Percentiles rank a stretch among this genome's conserved stretches.
phyloP scores from a whole-genome alignment of 345 rosid genomes.

The Syzygium grande region DNA sequence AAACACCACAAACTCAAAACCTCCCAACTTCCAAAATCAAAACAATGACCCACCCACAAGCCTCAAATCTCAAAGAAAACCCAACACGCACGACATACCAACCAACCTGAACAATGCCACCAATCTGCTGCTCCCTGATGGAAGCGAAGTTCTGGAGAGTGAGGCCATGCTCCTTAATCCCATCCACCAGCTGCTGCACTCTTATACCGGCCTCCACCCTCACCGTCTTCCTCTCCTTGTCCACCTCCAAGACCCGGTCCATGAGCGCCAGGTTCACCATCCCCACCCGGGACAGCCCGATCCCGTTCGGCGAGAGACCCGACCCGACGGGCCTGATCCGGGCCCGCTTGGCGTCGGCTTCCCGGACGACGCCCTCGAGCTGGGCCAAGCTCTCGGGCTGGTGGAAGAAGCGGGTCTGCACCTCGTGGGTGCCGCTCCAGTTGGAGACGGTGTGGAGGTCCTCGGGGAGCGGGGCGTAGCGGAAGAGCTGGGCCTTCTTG shows the following conservation, averaged over 20 bases:
- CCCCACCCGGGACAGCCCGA: slow-evolving; percentile 79
- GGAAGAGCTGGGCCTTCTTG: slow-evolving; percentile 87
- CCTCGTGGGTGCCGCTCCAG: slow-evolving; percentile 99
- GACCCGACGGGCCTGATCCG: slow-evolving; percentile 93
- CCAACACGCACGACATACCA: neutral
- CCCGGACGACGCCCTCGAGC: slow-evolving; percentile 61
- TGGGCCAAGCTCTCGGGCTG: slow-evolving; percentile 73
- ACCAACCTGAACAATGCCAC: slow-evolving; percentile 90
- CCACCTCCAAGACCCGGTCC: slow-evolving; percentile 80
- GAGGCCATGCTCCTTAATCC: slow-evolving; percentile 62
- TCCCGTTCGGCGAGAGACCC: slow-evolving; percentile 86
- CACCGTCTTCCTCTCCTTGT: slow-evolving; percentile 75
- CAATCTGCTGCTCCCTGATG: slow-evolving; percentile 96
- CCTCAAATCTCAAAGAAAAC: neutral
- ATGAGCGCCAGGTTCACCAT: slow-evolving; percentile 85
- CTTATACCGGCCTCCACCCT: slow-evolving; percentile 83
- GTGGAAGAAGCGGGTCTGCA: slow-evolving; percentile 73
- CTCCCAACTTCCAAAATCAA: neutral
- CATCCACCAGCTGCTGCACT: slow-evolving; percentile 87
- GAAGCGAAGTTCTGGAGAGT: slow-evolving; percentile 96
- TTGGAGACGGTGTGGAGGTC: slow-evolving; percentile 94
- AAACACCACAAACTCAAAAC: neutral
- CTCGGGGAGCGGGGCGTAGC: slow-evolving; percentile 86
- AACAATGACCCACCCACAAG: neutral
- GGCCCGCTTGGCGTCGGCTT: slow-evolving; percentile 37